Conservation (phyloP, 2,329 filamentous ascomycete genomes). For the Neocatenulostroma microsporum region DNA sequence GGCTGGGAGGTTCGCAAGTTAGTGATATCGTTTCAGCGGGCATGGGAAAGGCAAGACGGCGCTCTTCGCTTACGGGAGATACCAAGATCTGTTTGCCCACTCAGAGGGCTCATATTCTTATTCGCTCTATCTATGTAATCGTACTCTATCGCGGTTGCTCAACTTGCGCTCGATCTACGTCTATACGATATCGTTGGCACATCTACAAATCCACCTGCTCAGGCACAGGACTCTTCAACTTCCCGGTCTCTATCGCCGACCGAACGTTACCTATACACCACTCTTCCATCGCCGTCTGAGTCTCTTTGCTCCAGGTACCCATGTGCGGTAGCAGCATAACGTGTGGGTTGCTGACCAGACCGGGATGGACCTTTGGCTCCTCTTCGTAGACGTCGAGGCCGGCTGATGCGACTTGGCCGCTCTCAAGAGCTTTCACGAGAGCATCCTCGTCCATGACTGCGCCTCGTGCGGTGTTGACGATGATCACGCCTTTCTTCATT, state of each 20-base stretch:
- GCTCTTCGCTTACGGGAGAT: too few species aligned
- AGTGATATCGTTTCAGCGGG: background rate
- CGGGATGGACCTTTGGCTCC: slow-evolving; percentile 68
- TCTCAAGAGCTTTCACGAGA: slow-evolving; percentile 63
- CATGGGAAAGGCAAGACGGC: slow-evolving; percentile 1
- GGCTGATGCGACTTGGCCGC: slow-evolving; percentile 60
- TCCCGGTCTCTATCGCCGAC: slow-evolving; percentile 53
- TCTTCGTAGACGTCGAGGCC: slow-evolving; percentile 79
- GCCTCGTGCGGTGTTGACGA: slow-evolving; percentile 77
- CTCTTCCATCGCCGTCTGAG: slow-evolving; percentile 58
- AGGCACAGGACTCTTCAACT: slow-evolving; percentile 60
- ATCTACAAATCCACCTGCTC: slow-evolving; percentile 52
- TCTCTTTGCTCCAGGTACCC: slow-evolving; percentile 73
- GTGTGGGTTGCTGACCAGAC: slow-evolving; percentile 60
- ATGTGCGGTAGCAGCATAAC: slow-evolving; percentile 76
- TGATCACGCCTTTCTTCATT: slow-evolving; percentile 70
- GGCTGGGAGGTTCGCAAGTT: background rate
- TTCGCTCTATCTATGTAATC: too few species aligned
- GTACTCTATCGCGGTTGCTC: too few species aligned
- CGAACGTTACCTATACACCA: slow-evolving; percentile 66
- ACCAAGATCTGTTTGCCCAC: background rate
- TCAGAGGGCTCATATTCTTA: too few species aligned
- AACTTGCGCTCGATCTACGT: too few species aligned
- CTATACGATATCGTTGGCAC: too few species aligned
- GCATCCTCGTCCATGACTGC: slow-evolving; percentile 76